Evolutionary conservation across 306 rosid species (phyloP).

Genomic region (Senna tora): DNA sequence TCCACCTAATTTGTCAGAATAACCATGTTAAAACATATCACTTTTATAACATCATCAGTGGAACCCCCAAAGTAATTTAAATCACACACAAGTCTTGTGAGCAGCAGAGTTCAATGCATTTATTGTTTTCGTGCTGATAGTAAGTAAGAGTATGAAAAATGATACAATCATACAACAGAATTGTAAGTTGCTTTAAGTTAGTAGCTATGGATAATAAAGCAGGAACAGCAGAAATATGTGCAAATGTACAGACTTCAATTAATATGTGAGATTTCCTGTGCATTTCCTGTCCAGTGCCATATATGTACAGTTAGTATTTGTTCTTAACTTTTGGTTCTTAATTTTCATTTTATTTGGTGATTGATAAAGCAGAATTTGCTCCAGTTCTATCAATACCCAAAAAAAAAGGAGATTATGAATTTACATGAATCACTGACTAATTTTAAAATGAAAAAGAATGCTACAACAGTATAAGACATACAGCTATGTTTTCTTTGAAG

Average conservation of each 20-base stretch:
- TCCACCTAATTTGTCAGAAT: constrained; percentile 61
- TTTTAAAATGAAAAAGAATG: not conserved
- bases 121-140: constrained; percentile 15
- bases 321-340: not conserved
- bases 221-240: not conserved
- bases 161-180: not conserved
- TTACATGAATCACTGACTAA: not conserved
- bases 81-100: not conserved
- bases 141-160: not conserved
- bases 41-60: not conserved
- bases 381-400: not conserved
- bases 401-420: not conserved
- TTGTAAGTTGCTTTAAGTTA: not conserved
- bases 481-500: not conserved
- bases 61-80: constrained; percentile 8
- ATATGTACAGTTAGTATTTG: not conserved
- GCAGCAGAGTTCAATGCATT: constrained; percentile 10
- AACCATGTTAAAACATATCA: constrained; percentile 27
- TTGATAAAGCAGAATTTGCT: not conserved
- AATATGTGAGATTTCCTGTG: not conserved
- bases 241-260: not conserved
- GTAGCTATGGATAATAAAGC: constrained; percentile 3
- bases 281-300: not conserved
- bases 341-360: not conserved
- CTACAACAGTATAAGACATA: constrained; percentile 3